Base-by-base conservation (phyloP, 2,329 filamentous ascomycete genomes). In the Cylindrodendrum hubeiense region DNA sequence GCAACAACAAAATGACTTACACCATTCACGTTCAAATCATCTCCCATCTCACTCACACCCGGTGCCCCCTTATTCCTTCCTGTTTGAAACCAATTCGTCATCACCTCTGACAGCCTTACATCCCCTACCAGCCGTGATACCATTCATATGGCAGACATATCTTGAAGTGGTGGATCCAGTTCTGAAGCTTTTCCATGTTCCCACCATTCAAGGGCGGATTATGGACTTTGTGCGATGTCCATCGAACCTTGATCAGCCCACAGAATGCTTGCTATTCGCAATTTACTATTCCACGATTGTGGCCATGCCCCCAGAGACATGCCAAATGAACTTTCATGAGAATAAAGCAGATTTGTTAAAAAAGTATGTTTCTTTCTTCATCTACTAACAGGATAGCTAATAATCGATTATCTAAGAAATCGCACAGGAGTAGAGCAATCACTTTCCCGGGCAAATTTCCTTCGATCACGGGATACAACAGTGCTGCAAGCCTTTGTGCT, bases 401-500 rank as follows among this genome's bases (percentile, higher is more conserved):
- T 22, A 9, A 34, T 17, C 17, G 30, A 30, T 28, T n/a, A 4
- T 34, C 33, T 21, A 13, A 52, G 37, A 26, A 57, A 52, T 39
- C 60, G 60, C 7, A 13, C 30, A 5, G 60, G 46, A 39, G 44
- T 63, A 10, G 60, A 63, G 47, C 46, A 52, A 26, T 50, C 59
- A 5, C 59, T 69, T 13, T 19, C 22, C 9, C 30, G 33, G 24
- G 60, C 57, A 10, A 63, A 63, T 33, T 63, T 71, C 24, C 47
- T 65, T 15, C 33, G 39, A n/a, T 66, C 67, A 12, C 50, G 50
- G 10, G 46, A 67, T 39, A 19, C 65, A 10, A 61, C 49, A 7
- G 65, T 68, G 6, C 56, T 71, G 5, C 65, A 68, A 52, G 69
- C 69, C 7, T 56, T 71, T 28, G 41, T 67, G 1, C 17, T 70